These are phyloP conservation scores for Epithemia pelagica DNA, from an alignment of 108 stramenopile genomes.

Conservation along the genomic window DNA sequence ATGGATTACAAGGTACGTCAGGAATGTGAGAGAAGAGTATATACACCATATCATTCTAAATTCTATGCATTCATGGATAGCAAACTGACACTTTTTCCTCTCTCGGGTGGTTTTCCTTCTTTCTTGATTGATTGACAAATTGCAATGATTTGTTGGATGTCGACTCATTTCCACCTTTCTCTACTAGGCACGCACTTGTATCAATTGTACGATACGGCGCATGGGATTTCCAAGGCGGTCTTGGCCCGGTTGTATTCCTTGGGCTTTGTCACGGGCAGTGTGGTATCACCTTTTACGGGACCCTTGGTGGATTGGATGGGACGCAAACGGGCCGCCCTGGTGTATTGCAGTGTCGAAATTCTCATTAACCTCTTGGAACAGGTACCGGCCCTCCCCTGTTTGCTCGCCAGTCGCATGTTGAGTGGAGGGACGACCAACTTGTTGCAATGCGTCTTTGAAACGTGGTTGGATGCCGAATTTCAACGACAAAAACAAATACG, in stretches of 20 bases:
- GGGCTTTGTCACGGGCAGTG: conserved; percentile 52
- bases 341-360: conserved; percentile 78
- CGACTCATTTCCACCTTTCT: no score
- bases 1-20: conserved; percentile 49
- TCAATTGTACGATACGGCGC: conserved; percentile 46
- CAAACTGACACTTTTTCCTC: no score
- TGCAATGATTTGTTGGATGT: no score
- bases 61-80: conserved; percentile 1
- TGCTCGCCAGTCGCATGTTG: conserved; percentile 67
- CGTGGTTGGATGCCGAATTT: conserved; percentile 79
- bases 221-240: conserved; percentile 56
- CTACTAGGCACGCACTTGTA: conserved; percentile 57
- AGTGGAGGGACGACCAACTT: conserved; percentile 72
- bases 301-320: conserved; percentile 74
- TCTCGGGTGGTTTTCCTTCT: not conserved
- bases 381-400: conserved; percentile 39
- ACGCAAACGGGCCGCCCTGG: conserved; percentile 55
- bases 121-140: not conserved
- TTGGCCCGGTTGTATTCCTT: conserved; percentile 49
- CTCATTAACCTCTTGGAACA: conserved; percentile 60
- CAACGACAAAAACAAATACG: conserved; percentile 3
- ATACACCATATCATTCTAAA: no score
- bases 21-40: not conserved
- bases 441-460: conserved; percentile 70
- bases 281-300: conserved; percentile 64